Base-by-base conservation (phyloP, 768 basidiomycete species). In the Kwoniella mangroviensis region DNA sequence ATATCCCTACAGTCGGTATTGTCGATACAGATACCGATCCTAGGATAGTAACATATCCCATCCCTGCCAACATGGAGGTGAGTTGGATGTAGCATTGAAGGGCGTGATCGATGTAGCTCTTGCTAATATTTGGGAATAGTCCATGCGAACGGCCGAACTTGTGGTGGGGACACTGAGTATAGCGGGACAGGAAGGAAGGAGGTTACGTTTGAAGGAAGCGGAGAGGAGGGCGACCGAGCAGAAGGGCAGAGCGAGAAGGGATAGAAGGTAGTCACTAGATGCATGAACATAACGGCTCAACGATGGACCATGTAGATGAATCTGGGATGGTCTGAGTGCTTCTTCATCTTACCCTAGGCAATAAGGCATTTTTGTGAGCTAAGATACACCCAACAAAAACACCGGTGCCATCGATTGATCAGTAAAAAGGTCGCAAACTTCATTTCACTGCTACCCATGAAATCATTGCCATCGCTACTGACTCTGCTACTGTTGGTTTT, bases 11-110 rank as follows among this genome's bases (percentile, higher is more conserved):
- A 1, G 89, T 98, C 69, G 97, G 91, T 42, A 90, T 98, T 69
- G 89, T 95, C 64, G 97, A 99, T 84, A 93, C 94, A 22, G 94
- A 99, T 81, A 91, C 89, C 53, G 97, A 99, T 84, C 97, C 97
- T 5, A 89, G 97, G 26, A 87, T 94, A 49, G 95, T 99, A 71
- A 97, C 98, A 88, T 98, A 97, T 83, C 91, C 97, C 53, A 98
- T 99, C 79, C 95, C 94, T 0, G 94, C 93, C n/a, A 99, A 98
- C 83, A 93, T 96, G 84, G 97, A 99, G 84, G 83, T 83, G 68
- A 76, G 83, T 73, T 52, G 15, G 43, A n/a, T 26, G 22, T 63
- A 52, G 6, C 28, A 41, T 10, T 26, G 22, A 4, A 34, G 43
- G 21, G 34, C 15, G n/a, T 52, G 24, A 49, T 24, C 26, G 6